phyloP scores from a whole-genome alignment of 1,139 yeast genomes.

The Kodamaea alishanica region DNA sequence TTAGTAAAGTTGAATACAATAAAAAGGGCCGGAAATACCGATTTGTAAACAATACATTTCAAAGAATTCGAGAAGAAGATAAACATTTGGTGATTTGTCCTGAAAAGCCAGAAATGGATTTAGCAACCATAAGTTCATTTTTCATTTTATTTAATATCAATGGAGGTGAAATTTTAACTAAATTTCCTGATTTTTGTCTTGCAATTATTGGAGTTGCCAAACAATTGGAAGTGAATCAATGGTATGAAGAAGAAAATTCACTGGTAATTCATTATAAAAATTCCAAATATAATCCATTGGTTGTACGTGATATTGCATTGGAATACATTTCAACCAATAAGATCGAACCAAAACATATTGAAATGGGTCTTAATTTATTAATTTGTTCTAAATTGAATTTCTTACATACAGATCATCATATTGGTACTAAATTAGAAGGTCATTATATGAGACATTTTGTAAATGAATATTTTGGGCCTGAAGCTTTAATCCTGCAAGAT shows the following conservation, averaged over 20 bases:
- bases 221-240: constrained; percentile 44
- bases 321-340: constrained; percentile 20
- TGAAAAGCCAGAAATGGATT: constrained; percentile 30
- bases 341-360: constrained; percentile 31
- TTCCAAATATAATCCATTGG: constrained; percentile 30
- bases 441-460: constrained; percentile 40
- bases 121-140: constrained; percentile 44
- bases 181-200: constrained; percentile 44
- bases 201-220: constrained; percentile 49
- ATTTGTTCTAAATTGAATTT: constrained; percentile 50
- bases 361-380: constrained; percentile 42
- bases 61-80: constrained; percentile 48
- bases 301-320: constrained; percentile 27
- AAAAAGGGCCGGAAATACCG: constrained; percentile 52
- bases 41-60: constrained; percentile 47
- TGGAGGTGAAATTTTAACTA: constrained; percentile 30
- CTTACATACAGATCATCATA: constrained; percentile 56
- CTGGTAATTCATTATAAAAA: constrained; percentile 38
- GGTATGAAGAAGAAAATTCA: constrained; percentile 51
- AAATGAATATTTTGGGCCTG: constrained; percentile 39
- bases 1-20: constrained; percentile 41
- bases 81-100: constrained; percentile 48
- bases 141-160: constrained; percentile 37
- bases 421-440: constrained; percentile 49
- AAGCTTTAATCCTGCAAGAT: constrained; percentile 37